Evolutionary conservation across 148 eudicot species (phyloP).

Genomic region (Cornus controversa): DNA sequence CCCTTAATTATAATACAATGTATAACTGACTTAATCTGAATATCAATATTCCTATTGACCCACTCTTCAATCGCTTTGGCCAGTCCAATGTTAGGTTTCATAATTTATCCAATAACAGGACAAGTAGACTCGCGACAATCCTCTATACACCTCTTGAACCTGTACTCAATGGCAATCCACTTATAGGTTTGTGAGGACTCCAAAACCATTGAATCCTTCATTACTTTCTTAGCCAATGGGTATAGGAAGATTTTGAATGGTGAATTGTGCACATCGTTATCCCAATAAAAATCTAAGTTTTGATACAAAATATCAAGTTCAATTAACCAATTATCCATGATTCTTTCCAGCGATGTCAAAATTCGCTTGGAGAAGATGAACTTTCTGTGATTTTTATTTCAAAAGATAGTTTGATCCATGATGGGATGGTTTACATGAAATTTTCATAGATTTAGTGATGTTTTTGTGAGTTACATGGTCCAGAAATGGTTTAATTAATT

Average conservation of each 20-base stretch:
- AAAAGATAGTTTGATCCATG: too few species aligned
- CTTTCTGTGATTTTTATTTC: too few species aligned
- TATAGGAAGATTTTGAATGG: slow-evolving; percentile 67
- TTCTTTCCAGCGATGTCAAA: slow-evolving; percentile 50
- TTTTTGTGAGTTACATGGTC: too few species aligned
- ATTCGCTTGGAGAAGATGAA: too few species aligned
- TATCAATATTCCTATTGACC: slow-evolving; percentile 54
- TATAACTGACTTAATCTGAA: slow-evolving; percentile 50
- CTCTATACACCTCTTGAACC: slow-evolving; percentile 67
- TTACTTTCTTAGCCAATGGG: slow-evolving; percentile 65
- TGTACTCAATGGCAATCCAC: slow-evolving; percentile 59
- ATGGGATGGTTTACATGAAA: too few species aligned
- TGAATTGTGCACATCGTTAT: slow-evolving; percentile 48
- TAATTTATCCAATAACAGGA: slow-evolving; percentile 62
- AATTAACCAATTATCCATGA: slow-evolving; percentile 43
- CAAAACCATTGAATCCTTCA: slow-evolving; percentile 73
- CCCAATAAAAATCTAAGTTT: slow-evolving; percentile 41
- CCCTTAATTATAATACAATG: slow-evolving; percentile 47
- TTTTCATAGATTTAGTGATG: too few species aligned
- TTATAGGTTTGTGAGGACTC: slow-evolving; percentile 68
- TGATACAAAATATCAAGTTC: slow-evolving; percentile 36
- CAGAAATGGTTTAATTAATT: too few species aligned
- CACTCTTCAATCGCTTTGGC: slow-evolving; percentile 79
- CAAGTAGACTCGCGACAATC: slow-evolving; percentile 70
- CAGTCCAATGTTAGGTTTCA: slow-evolving; percentile 66